Evolutionary conservation across 345 rosid species (phyloP), one percentile per base, ranked within the genome.

Genomic region (Lepidium africanum): DNA sequence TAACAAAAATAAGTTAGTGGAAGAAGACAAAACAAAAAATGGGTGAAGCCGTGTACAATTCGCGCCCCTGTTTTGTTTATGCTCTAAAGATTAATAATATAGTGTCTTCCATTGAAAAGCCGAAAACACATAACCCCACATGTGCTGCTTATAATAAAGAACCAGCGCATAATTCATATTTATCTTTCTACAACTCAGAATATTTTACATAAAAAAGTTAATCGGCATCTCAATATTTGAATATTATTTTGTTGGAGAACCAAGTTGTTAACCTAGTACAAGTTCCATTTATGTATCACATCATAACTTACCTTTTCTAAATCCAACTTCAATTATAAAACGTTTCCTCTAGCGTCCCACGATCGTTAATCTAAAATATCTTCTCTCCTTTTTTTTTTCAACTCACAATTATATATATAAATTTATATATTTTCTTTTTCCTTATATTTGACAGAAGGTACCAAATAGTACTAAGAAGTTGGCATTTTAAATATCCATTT

Each of bases 211-310:
- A 3, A 15, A 30, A 71, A 63, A 63, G 69, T 43, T 71, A 45
- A 33, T 63, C 56, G 55, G 68, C 36, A 43, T 61, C 47, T 42
- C 14, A 21, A 19, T 19, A 8, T 43, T 21, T 62, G 42, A 41
- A 3, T 66, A 66, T 30, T 54, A 66, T n/a, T n/a, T n/a, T n/a
- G 54, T n/a, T 70, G 12, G 36, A 10, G 7, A 13, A 42, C 47
- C 69, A 71, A 33, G 62, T 71, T 52, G 69, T 21, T 41, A 71
- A 72, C 76, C 76, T 63, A 72, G 76, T 63, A 72, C 70, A 63
- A 45, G 49, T 47, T 64, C 70, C 59, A 72, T 46, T 38, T 72
- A 37, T 63, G 70, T 47, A 45, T 55, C 64, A 25, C 50, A 61
- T 64, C 65, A 38, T 47, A 50, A 49, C 54, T 41, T 58, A 21